Percentiles rank a stretch among this genome's conserved stretches.
Conservation (phyloP, 352 stramenopile genomes). For the Phytophthora colocasiae region DNA sequence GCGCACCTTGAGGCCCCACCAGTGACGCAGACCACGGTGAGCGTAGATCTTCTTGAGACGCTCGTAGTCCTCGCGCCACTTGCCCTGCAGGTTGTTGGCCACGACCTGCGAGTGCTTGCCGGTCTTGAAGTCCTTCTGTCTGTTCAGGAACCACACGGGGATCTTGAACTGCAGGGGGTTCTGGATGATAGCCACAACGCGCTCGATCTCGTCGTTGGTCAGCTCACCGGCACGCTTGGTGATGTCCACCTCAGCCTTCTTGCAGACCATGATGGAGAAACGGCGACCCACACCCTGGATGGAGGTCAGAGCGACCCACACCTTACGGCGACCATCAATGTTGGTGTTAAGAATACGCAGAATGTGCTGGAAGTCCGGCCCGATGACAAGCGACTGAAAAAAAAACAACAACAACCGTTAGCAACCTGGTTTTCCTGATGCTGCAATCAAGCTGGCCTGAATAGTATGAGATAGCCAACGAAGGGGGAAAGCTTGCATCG, state of each 20-base stretch:
- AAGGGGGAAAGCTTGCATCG: slow-evolving; percentile 1
- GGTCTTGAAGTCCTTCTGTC: slow-evolving; percentile 99
- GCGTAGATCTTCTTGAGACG: slow-evolving; percentile 99
- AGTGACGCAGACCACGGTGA: slow-evolving; percentile 99
- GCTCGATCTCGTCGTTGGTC: slow-evolving; percentile 99
- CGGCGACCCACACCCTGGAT: slow-evolving; percentile 88
- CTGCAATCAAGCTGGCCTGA: not conserved
- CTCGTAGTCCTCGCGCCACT: slow-evolving; percentile 99
- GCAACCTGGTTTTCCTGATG: not conserved
- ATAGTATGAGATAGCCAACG: not conserved
- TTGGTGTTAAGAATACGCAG: slow-evolving; percentile 99
- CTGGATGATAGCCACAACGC: slow-evolving; percentile 99
- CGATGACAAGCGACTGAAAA: slow-evolving; percentile 90
- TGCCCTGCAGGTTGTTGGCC: slow-evolving; percentile 98
- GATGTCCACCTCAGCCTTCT: slow-evolving; percentile 99
- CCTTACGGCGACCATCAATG: slow-evolving; percentile 98
- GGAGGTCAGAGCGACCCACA: slow-evolving; percentile 85
- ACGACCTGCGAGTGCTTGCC: slow-evolving; percentile 99
- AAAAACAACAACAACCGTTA: slow-evolving; percentile 19
- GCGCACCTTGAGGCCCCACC: slow-evolving; percentile 99
- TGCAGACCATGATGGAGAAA: slow-evolving; percentile 97
- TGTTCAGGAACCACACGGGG: slow-evolving; percentile 99
- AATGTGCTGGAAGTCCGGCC: slow-evolving; percentile 99
- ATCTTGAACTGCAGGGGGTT: slow-evolving; percentile 99
- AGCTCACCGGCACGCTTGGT: slow-evolving; percentile 99